A percentile compares a stretch with the other conserved stretches of the same genome.
phyloP scores from a whole-genome alignment of 2,329 filamentous ascomycete genomes.

The Zymoseptoria passerinii region DNA sequence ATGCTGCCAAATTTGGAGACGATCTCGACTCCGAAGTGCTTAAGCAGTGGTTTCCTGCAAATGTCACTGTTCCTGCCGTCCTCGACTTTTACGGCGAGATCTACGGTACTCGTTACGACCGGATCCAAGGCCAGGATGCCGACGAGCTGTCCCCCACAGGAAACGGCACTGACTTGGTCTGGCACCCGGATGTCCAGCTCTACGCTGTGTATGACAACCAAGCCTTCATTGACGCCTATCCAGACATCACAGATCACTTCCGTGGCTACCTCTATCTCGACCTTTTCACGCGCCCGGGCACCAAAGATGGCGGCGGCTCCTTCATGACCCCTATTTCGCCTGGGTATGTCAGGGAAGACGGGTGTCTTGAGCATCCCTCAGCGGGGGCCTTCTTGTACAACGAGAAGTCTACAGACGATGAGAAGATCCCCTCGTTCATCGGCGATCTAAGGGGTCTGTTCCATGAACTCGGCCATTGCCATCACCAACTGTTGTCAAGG shows the following conservation, averaged over 20 bases:
- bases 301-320: not conserved
- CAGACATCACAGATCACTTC: not conserved
- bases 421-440: not conserved
- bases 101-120: not conserved
- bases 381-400: slow-evolving; percentile 1
- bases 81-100: not conserved
- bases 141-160: not conserved
- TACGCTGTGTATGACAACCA: slow-evolving; percentile 8
- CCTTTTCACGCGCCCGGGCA: slow-evolving; percentile 1
- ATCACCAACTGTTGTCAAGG: slow-evolving; percentile 5
- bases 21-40: not conserved
- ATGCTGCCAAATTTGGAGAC: not conserved
- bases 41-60: not conserved
- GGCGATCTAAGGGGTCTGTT: not conserved
- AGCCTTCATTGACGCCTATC: not conserved
- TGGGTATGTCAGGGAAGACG: not conserved
- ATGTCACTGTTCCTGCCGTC: not conserved
- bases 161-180: slow-evolving; percentile 4
- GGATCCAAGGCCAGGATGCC: not conserved
- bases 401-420: slow-evolving; percentile 7
- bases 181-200: slow-evolving; percentile 10
- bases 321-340: not conserved
- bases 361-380: not conserved
- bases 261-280: slow-evolving; percentile 11
- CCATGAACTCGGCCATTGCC: not conserved